Evolutionary conservation across 2,329 filamentous ascomycete genomes (phyloP), one percentile per base, ranked within the genome.

Genomic region (Fusarium burgessii): DNA sequence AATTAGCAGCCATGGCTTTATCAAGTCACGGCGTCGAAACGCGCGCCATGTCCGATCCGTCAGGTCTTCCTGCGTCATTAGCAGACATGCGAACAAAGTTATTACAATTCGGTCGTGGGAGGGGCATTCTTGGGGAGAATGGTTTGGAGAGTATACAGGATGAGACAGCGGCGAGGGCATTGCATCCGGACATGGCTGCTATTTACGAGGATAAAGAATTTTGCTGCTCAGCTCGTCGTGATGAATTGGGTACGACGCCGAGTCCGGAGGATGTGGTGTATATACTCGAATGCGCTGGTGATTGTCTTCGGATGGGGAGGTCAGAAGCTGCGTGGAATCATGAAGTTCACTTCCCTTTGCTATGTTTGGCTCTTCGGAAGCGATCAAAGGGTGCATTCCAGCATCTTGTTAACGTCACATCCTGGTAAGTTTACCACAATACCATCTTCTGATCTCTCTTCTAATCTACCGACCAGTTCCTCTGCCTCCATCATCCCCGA

Each of bases 251-350:
- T 3, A 1, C 18, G 1, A 62, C 56, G 2, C 45, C 41, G 2
- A 40, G 23, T 11, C 32, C 29, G 1, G 42, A 57, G 11, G 40
- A 68, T 9, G 45, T 43, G 15, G 29, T 68, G 15, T 67, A 51
- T 10, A 20, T 60, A 6, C 55, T 62, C 20, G 13, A 58, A 13
- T 32, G 33, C 8, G 54, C 46, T 1, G 32, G 32, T 4, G 41
- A 62, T 25, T 58, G 46, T 29, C 46, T 63, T 9, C 32, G 42
- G 3, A 17, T 47, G 33, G 43, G 47, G 6, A 49, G 45, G 18
- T 58, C 47, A 18, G 49, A 49, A 11, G 5, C 40, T 0, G 49
- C 52, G 9, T 71, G 54, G 58, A 59, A 64, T 15, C 49, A 36
- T 3, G 38, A 41, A 2, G 49, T 54, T 20, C 43, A 59, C 38